These are phyloP conservation scores for Fonsecaea monophora DNA, from an alignment of 2,329 filamentous ascomycete genomes.

Conservation along the genomic window DNA sequence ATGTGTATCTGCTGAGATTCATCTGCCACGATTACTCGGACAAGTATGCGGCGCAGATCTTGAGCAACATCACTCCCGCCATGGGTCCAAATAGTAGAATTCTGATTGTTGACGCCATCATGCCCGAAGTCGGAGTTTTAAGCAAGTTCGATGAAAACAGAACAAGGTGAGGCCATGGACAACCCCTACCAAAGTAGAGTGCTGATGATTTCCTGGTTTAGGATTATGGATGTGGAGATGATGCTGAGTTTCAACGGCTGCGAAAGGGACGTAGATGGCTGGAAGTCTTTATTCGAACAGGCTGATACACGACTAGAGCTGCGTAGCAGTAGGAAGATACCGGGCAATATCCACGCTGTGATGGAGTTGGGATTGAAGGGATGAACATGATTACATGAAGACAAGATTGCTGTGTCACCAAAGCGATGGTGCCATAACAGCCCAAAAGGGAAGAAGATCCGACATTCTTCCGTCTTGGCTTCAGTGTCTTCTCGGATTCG, in stretches of 20 bases:
- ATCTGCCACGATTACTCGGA: constrained; percentile 51
- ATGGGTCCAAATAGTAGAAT: constrained; percentile 45
- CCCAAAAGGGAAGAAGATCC: not conserved
- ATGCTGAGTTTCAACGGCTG: constrained; percentile 35
- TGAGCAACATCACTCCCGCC: constrained; percentile 45
- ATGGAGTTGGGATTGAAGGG: constrained; percentile 25
- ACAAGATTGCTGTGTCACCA: no score
- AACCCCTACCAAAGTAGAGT: not conserved
- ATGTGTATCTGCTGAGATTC: constrained; percentile 47
- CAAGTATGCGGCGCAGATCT: constrained; percentile 45
- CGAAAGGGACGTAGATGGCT: constrained; percentile 35
- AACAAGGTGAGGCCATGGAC: constrained; percentile 5
- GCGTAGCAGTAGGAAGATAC: constrained; percentile 25
- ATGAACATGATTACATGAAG: not conserved
- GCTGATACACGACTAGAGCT: constrained; percentile 33
- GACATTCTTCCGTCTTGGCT: not conserved
- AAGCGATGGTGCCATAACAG: no score
- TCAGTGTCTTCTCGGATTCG: no score
- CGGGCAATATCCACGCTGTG: constrained; percentile 28
- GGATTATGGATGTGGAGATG: constrained; percentile 37
- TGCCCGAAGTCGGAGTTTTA: constrained; percentile 21
- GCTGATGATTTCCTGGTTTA: not conserved
- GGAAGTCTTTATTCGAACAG: constrained; percentile 31
- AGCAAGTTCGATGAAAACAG: constrained; percentile 11
- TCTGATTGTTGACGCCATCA: constrained; percentile 44